Evolutionary conservation across 2,329 filamentous ascomycete genomes (phyloP).

Genomic region (Helminthosporium solani): DNA sequence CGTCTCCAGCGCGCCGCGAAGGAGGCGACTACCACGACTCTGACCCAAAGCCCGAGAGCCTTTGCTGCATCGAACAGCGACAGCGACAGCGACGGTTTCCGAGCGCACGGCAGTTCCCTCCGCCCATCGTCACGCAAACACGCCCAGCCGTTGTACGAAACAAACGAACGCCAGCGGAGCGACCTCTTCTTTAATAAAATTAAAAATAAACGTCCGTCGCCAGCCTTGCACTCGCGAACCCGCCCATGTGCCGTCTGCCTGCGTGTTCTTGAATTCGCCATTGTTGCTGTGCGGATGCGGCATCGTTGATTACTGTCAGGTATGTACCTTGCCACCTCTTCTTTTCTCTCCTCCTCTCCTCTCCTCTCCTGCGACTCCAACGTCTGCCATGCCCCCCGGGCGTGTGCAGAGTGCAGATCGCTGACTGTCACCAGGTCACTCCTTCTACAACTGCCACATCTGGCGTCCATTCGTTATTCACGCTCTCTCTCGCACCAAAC

Average conservation of each 20-base stretch:
- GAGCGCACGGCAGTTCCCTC: too few relatives aligned
- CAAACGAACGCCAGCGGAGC: too few relatives aligned
- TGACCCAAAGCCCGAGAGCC: too few relatives aligned
- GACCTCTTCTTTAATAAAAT: slow-evolving; percentile 9
- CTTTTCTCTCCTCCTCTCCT: slow-evolving; percentile 4
- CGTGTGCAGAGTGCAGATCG: slow-evolving; percentile 31
- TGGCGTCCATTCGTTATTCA: slow-evolving; percentile 45
- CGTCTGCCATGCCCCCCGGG: slow-evolving; percentile 1
- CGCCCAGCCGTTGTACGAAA: too few relatives aligned
- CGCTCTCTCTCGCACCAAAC: slow-evolving; percentile 24
- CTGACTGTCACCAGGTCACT: slow-evolving; percentile 22
- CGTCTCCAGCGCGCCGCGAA: slow-evolving; percentile 12
- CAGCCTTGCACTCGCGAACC: slow-evolving; percentile 7
- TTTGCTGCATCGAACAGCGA: too few relatives aligned
- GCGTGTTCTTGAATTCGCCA: slow-evolving; percentile 1
- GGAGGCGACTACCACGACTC: background rate
- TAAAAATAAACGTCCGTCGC: slow-evolving; percentile 12
- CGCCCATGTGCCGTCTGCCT: slow-evolving; percentile 8
- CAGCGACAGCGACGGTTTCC: too few relatives aligned
- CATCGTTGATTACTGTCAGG: slow-evolving; percentile 31
- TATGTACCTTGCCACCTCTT: slow-evolving; percentile 15
- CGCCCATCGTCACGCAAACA: background rate
- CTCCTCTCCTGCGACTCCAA: slow-evolving; percentile 19
- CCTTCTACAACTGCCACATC: slow-evolving; percentile 31
- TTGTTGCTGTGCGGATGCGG: slow-evolving; percentile 30